A percentile compares a stretch with the other conserved stretches of the same genome.
Conservation (phyloP, 129 eudicot genomes). For the Flaveria sonorensis region DNA sequence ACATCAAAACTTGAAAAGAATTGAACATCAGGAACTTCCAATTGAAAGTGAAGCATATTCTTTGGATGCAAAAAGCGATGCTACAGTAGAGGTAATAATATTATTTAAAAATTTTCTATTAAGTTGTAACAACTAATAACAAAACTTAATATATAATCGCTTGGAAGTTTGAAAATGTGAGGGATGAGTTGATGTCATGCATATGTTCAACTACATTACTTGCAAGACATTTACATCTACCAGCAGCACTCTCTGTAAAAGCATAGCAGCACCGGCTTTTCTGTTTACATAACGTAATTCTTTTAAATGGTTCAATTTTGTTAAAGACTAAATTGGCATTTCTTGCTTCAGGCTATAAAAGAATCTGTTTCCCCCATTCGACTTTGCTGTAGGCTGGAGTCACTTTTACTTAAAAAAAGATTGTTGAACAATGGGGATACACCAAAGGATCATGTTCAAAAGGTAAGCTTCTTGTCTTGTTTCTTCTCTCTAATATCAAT, state of each 20-base stretch:
- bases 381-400: constrained; percentile 64
- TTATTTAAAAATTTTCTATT: background rate
- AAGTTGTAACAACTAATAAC: background rate
- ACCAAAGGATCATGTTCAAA: constrained; percentile 51
- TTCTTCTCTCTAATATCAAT: background rate
- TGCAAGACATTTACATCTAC: background rate
- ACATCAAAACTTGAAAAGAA: constrained; percentile 49
- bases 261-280: constrained; percentile 7
- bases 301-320: background rate
- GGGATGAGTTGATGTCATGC: background rate
- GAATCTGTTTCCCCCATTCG: constrained; percentile 51
- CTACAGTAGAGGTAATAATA: constrained; percentile 47
- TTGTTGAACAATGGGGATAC: constrained; percentile 48
- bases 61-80: constrained; percentile 32
- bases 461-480: constrained; percentile 40
- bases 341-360: constrained; percentile 52
- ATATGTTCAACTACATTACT: background rate
- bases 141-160: background rate
- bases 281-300: background rate
- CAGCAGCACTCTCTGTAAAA: background rate
- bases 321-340: background rate
- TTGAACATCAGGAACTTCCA: constrained; percentile 30
- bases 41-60: constrained; percentile 31
- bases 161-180: background rate
- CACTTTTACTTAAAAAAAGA: constrained; percentile 58